phyloP scores from a whole-genome alignment of 306 rosid species.

The Ceratonia siliqua region DNA sequence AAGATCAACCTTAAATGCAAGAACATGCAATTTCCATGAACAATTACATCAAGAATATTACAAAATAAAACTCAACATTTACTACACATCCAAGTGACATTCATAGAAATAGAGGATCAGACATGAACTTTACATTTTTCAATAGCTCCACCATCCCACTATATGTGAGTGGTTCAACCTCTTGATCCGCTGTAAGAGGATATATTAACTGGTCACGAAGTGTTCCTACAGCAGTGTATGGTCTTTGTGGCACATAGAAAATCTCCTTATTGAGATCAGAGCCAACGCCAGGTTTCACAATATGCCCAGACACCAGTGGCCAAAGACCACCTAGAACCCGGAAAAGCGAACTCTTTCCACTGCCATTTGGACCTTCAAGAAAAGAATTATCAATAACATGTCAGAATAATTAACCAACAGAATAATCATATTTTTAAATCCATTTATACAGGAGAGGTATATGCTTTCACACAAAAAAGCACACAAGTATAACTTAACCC shows the following conservation, averaged over 20 bases:
- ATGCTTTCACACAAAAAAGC: slow-evolving; percentile 6
- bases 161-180: slow-evolving; percentile 74
- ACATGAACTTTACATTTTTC: slow-evolving; percentile 60
- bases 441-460: not conserved
- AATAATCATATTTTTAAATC: slow-evolving; percentile 15
- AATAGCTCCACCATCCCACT: slow-evolving; percentile 85
- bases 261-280: slow-evolving; percentile 98
- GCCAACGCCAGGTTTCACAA: slow-evolving; percentile 96
- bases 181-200: slow-evolving; percentile 81
- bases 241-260: slow-evolving; percentile 98
- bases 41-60: slow-evolving; percentile 32
- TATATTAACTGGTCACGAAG: slow-evolving; percentile 97
- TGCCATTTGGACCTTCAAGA: slow-evolving; percentile 96
- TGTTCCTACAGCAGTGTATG: slow-evolving; percentile 99
- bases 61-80: slow-evolving; percentile 18
- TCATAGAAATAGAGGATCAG: slow-evolving; percentile 30
- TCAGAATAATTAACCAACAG: slow-evolving; percentile 27
- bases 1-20: slow-evolving; percentile 81
- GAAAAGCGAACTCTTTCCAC: slow-evolving; percentile 99
- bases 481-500: not conserved
- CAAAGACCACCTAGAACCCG: slow-evolving; percentile 98
- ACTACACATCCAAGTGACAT: slow-evolving; percentile 7
- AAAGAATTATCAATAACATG: slow-evolving; percentile 36
- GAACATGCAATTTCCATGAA: slow-evolving; percentile 25
- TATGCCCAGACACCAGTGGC: slow-evolving; percentile 93